Conservation (phyloP, 2,329 filamentous ascomycete genomes). For the Zasmidium angulare region DNA sequence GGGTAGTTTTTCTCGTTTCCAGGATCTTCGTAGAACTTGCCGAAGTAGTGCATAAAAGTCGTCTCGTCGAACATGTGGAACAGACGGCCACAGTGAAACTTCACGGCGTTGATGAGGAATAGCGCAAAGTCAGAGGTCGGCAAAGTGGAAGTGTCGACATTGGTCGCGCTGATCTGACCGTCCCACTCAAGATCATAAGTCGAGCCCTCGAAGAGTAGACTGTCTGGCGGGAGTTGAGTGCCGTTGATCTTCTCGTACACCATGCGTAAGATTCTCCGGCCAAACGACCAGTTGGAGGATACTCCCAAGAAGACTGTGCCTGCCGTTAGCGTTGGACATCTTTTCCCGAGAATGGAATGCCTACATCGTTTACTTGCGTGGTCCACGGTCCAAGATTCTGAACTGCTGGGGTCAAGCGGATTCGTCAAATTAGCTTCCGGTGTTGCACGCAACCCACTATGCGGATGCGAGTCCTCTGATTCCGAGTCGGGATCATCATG, state of each 20-base stretch:
- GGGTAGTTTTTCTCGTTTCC: constrained; percentile 27
- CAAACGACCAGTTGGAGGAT: constrained; percentile 59
- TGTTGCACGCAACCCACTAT: constrained; percentile 7
- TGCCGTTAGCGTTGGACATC: neutral
- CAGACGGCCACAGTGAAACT: constrained; percentile 56
- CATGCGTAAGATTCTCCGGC: constrained; percentile 50
- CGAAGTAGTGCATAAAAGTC: constrained; percentile 48
- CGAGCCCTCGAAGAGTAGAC: constrained; percentile 52
- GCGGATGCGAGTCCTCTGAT: constrained; percentile 6
- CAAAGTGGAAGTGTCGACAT: constrained; percentile 40
- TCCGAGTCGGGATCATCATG: constrained; percentile 5
- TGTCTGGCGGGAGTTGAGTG: constrained; percentile 43
- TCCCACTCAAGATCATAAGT: constrained; percentile 56
- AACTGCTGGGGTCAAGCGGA: constrained; percentile 39
- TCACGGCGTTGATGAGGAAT: constrained; percentile 57
- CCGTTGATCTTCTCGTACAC: constrained; percentile 50
- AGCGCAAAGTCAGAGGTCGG: constrained; percentile 54
- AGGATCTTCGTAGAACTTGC: constrained; percentile 42
- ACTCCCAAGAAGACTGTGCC: constrained; percentile 52
- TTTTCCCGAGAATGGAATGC: constrained; percentile 20
- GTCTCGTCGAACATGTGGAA: constrained; percentile 58
- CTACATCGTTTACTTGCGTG: constrained; percentile 45
- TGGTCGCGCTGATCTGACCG: constrained; percentile 36
- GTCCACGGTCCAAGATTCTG: constrained; percentile 35
- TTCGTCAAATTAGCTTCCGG: constrained; percentile 40